Conservation (phyloP, 352 stramenopile species). For the Globisporangium paddicum region DNA sequence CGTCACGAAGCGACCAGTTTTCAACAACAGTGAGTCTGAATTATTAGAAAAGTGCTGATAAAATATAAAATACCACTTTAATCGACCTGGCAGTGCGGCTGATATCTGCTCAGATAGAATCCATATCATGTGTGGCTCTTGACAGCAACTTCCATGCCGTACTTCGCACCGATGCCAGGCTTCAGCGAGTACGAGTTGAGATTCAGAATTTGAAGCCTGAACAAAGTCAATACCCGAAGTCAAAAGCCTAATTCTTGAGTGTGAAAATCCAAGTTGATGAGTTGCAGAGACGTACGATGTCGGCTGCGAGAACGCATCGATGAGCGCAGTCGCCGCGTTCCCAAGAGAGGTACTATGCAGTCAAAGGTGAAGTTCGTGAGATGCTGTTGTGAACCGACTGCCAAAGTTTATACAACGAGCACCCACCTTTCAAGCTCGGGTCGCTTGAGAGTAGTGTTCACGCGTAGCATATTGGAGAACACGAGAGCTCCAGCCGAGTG, state of each 20-base stretch:
- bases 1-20: not conserved
- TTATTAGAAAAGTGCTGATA: not conserved
- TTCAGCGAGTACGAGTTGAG: conserved; percentile 29
- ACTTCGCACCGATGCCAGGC: conserved; percentile 19
- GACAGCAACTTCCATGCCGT: not conserved
- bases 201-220: conserved; percentile 26
- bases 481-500: conserved; percentile 13
- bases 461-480: conserved; percentile 27
- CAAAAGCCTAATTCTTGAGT: not conserved
- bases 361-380: not conserved
- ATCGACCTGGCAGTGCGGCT: not conserved
- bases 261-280: not conserved
- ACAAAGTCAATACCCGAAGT: not conserved
- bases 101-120: not conserved
- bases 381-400: not conserved
- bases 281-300: conserved; percentile 22
- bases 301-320: conserved; percentile 23
- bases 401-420: not conserved
- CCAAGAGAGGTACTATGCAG: conserved; percentile 21
- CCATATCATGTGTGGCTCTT: not conserved
- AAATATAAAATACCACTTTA: not conserved
- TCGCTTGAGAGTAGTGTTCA: conserved; percentile 22
- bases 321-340: conserved; percentile 16
- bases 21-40: not conserved
- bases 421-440: conserved; percentile 29